Conservation (phyloP, 768 basidiomycete species). For the Psilocybe cyanescens region DNA sequence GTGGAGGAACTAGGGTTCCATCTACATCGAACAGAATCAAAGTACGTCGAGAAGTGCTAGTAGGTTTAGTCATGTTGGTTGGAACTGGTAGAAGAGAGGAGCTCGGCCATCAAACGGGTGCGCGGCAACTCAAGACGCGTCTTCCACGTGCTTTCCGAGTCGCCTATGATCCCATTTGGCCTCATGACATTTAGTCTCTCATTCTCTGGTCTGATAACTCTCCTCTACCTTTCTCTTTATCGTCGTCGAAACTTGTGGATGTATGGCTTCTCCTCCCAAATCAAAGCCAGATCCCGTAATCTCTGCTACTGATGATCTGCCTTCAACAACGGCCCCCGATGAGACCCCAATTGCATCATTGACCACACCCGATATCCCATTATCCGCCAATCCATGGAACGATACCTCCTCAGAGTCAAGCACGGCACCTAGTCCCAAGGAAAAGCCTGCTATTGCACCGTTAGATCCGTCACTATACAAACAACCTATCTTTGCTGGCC, state of each 20-base stretch:
- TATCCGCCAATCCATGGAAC: slow-evolving; percentile 46
- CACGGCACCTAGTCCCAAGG: slow-evolving; percentile 20
- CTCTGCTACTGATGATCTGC: slow-evolving; percentile 1
- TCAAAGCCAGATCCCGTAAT: slow-evolving; percentile 9
- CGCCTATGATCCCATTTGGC: background rate
- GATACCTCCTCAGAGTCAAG: slow-evolving; percentile 28
- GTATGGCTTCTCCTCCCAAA: slow-evolving; percentile 8
- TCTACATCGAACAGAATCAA: too few relatives aligned
- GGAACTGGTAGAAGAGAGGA: background rate
- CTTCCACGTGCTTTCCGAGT: slow-evolving; percentile 20
- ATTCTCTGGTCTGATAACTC: background rate
- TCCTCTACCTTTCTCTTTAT: background rate
- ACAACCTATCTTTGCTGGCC: slow-evolving; percentile 39
- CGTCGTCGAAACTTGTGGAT: slow-evolving; percentile 3
- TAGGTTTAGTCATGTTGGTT: too few relatives aligned
- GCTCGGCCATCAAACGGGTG: slow-evolving; percentile 1
- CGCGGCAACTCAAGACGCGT: slow-evolving; percentile 17
- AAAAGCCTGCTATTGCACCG: slow-evolving; percentile 30
- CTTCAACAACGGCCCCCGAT: background rate
- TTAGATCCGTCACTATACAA: slow-evolving; percentile 51
- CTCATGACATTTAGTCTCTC: background rate
- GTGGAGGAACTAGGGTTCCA: too few relatives aligned
- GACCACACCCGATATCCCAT: slow-evolving; percentile 23
- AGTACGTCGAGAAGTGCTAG: too few relatives aligned
- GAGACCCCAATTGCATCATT: slow-evolving; percentile 14